Evolutionary conservation across 169 alveolate genomes (phyloP).

Genomic region (Eimeria acervulina): DNA sequence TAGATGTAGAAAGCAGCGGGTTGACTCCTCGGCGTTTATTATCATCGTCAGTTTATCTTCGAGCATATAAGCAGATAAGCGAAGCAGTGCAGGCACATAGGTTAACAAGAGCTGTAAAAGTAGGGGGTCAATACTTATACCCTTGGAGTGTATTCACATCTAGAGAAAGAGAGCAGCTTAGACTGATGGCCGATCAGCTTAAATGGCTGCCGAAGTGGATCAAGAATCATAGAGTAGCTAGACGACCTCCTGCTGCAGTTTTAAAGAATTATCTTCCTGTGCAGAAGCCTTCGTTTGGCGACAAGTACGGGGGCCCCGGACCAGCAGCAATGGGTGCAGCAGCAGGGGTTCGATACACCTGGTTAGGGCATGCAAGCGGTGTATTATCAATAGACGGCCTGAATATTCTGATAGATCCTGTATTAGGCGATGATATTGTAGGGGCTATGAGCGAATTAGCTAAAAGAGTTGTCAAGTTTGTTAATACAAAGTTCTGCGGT

Average conservation of each 20-base stretch:
- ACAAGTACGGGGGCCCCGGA: slow-evolving; percentile 79
- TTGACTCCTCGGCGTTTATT: not conserved
- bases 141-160: slow-evolving; percentile 70
- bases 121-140: slow-evolving; percentile 75
- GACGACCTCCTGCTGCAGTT: not conserved
- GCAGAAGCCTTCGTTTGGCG: slow-evolving; percentile 35
- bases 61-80: not conserved
- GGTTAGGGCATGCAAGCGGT: slow-evolving; percentile 80
- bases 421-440: slow-evolving; percentile 60
- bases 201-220: slow-evolving; percentile 82
- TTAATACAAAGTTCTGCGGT: slow-evolving; percentile 51
- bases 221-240: slow-evolving; percentile 54
- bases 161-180: slow-evolving; percentile 52
- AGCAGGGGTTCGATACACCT: slow-evolving; percentile 66
- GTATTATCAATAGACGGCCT: slow-evolving; percentile 61
- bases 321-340: not conserved
- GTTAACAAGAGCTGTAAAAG: slow-evolving; percentile 75
- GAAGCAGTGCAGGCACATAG: slow-evolving; percentile 40
- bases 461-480: slow-evolving; percentile 11
- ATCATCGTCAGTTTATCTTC: not conserved
- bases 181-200: slow-evolving; percentile 69
- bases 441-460: slow-evolving; percentile 66
- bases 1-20: not conserved
- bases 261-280: slow-evolving; percentile 43
- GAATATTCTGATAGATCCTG: slow-evolving; percentile 65